Base-by-base conservation (phyloP, 352 stramenopile genomes). In the Globisporangium nunn region DNA sequence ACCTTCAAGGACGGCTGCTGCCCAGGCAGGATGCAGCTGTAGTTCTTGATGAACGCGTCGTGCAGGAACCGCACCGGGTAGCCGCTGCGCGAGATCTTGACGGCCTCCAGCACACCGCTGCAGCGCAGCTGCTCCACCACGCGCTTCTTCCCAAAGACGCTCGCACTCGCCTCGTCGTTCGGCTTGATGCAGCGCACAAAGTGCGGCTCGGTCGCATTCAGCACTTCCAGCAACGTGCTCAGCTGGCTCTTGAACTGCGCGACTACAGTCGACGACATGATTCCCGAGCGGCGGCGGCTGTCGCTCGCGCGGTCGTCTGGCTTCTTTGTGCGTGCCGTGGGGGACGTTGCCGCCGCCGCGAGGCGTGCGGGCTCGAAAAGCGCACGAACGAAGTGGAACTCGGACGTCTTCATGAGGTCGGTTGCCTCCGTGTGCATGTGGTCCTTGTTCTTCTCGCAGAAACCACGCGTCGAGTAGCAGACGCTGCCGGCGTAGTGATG, bases 21-120 rank as follows among this genome's bases (percentile, higher is more conserved):
- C 3, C 64, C 72, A n/a, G n/a, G n/a, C 14, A 91, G 52, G 46
- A 93, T 89, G 51, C 80, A 87, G 48, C 66, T 70, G 62, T 90
- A 92, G 50, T 76, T 91, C 71, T 83, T 80, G 62, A 96, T 73
- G 72, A 99, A 99, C 64, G 85, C 69, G 49, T 90, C 66, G 70
- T 99, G 96, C 52, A 74, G 61, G 52, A 99, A 90, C 58, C 98
- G 96, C 54, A 99, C 96, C 35, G 97, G 96, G 71, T 95, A 95
- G 18, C 87, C 85, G 30, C 79, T 89, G 12, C 87, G 78, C 31
- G 85, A 93, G 62, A 96, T 93, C 64, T 94, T 91, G 40, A 94
- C 84, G 10, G 87, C 87, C 67, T 96, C 86, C 52, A 96, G 49
- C 12, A 96, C 82, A 49, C 87, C 87, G 58, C 85, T 93, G 58